Base-by-base conservation (phyloP, 2,329 filamentous ascomycete species). In the Tolypocladium ovalisporum region DNA sequence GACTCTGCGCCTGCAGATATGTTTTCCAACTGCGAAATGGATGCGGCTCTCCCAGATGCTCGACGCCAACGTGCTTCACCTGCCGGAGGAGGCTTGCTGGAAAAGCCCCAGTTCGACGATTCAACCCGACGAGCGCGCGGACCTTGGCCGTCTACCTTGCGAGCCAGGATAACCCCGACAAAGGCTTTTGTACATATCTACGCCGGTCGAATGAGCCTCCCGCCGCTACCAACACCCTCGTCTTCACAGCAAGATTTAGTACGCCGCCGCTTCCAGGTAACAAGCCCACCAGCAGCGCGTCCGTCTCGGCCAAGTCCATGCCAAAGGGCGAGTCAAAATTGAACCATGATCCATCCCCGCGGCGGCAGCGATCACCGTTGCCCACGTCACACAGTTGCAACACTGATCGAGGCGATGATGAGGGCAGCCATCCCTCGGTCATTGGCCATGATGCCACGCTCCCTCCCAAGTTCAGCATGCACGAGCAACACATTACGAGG, bases 11-110 rank as follows among this genome's bases (percentile, higher is more conserved):
- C 58, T 54, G 59, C 61, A 93, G 89, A 65, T 95, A 89, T 67
- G 84, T 92, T 54, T 77, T 82, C 37, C 91, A 96, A 72, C 82
- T 96, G n/a, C 83, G 90, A 57, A 81, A 88, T 62, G 91, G 91
- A 61, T 96, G 91, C 68, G 83, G 83, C 60, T 82, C 81, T 62
- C 75, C 79, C 56, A 76, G 79, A 55, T 96, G 91, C 72, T 78
- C 77, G 39, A 93, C 85, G 1, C 74, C 89, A 17, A 93, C 89
- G 17, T 96, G 91, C 73, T 87, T 93, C 66, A 90, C 86, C 60
- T 90, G 83, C 68, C 84, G 88, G 57, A 87, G 82, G 70, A 82
- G 88, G 62, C 74, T 86, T 44, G 80, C 83, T 32, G 82, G 80
- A 37, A 83, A 83, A 61, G 81, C 81, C 0, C 90, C 90, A 2